A percentile compares a stretch with the other conserved stretches of the same genome.
Evolutionary conservation across 2,329 filamentous ascomycete species (phyloP).

Genomic region (Xylaria sp.): DNA sequence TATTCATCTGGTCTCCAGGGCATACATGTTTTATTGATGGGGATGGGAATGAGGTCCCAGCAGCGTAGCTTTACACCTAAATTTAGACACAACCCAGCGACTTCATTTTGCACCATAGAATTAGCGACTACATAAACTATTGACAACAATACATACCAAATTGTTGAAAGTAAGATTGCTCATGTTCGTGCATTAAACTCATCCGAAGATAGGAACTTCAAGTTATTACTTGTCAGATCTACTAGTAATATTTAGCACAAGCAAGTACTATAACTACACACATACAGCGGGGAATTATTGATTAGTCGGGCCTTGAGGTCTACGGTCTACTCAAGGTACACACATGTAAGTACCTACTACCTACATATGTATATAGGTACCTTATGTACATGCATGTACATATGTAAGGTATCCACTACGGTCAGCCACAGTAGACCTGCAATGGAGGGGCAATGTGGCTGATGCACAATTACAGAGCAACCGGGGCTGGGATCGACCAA

Average conservation of each 20-base stretch:
- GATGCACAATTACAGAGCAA: slow-evolving; percentile 33
- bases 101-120: not conserved
- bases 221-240: no score
- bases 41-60: not conserved
- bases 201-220: not conserved
- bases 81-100: not conserved
- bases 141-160: not conserved
- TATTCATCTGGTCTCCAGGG: not conserved
- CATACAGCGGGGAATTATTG: not conserved
- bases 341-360: no score
- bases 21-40: not conserved
- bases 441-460: slow-evolving; percentile 42
- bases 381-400: no score
- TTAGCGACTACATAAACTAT: not conserved
- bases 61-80: not conserved
- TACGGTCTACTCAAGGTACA: no score
- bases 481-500: slow-evolving; percentile 42
- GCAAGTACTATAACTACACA: not conserved
- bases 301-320: not conserved
- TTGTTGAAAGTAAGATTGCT: not conserved
- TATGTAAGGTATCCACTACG: no score
- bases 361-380: no score
- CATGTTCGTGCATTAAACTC: no score
- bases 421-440: slow-evolving; percentile 27
- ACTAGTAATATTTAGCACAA: not conserved